Conservation (phyloP, 2,329 filamentous ascomycete genomes). For the Sphaerulina musiva region DNA sequence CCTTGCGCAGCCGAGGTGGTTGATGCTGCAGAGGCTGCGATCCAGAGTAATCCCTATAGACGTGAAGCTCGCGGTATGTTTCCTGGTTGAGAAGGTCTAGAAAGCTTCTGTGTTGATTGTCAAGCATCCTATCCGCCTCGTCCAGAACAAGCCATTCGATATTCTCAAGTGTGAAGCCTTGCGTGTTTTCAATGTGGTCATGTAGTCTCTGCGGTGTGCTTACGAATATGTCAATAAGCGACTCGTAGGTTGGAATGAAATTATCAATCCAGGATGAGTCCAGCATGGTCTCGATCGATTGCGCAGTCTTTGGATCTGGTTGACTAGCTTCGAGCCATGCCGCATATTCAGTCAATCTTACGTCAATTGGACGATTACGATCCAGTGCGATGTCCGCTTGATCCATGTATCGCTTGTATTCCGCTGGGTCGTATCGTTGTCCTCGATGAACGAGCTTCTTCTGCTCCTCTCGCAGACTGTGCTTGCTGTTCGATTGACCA, state of each 20-base stretch:
- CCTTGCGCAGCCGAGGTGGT: slow-evolving; percentile 47
- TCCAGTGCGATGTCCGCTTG: slow-evolving; percentile 34
- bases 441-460: slow-evolving; percentile 54
- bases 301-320: slow-evolving; percentile 19
- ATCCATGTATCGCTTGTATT: slow-evolving; percentile 46
- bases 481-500: slow-evolving; percentile 75
- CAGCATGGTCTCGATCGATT: slow-evolving; percentile 26
- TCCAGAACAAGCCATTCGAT: slow-evolving; percentile 87
- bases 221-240: slow-evolving; percentile 79
- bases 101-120: slow-evolving; percentile 49
- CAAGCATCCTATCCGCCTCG: slow-evolving; percentile 85
- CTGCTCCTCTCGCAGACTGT: slow-evolving; percentile 63
- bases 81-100: slow-evolving; percentile 24
- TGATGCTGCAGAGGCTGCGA: slow-evolving; percentile 9
- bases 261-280: slow-evolving; percentile 26
- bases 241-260: slow-evolving; percentile 54
- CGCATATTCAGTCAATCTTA: slow-evolving; percentile 34
- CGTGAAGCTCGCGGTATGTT: slow-evolving; percentile 15
- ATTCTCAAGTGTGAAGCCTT: slow-evolving; percentile 70
- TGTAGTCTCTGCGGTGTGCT: slow-evolving; percentile 88
- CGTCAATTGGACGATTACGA: slow-evolving; percentile 27
- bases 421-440: slow-evolving; percentile 56
- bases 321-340: slow-evolving; percentile 18
- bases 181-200: slow-evolving; percentile 79
- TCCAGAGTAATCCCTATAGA: slow-evolving; percentile 6